These are phyloP conservation scores for Cudoniella acicularis DNA, from an alignment of 495 filamentous ascomycete genomes.

Conservation along the genomic window DNA sequence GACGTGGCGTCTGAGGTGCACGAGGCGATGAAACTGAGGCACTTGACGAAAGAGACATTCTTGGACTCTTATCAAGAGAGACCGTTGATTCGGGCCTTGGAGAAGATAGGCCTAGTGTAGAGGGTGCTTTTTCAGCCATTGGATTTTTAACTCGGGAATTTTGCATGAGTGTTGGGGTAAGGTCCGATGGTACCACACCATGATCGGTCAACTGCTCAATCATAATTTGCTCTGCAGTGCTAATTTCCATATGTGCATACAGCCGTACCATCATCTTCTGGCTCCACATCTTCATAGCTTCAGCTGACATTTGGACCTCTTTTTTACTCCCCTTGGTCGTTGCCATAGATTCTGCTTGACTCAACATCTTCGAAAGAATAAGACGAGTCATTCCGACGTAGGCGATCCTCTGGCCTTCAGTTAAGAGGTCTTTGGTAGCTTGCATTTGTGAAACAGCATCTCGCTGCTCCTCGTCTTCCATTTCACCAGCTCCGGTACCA, in stretches of 20 bases:
- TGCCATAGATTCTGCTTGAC: slow-evolving; percentile 57
- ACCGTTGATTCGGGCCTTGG: slow-evolving; percentile 15
- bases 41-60: slow-evolving; percentile 15
- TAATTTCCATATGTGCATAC: slow-evolving; percentile 96
- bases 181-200: slow-evolving; percentile 78
- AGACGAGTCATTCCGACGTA: slow-evolving; percentile 89
- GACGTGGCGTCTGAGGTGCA: slow-evolving; percentile 15
- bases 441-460: slow-evolving; percentile 88
- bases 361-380: slow-evolving; percentile 71
- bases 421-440: slow-evolving; percentile 92
- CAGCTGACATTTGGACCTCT: slow-evolving; percentile 59
- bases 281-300: slow-evolving; percentile 90
- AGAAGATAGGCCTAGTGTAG: slow-evolving; percentile 5
- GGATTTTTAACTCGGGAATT: slow-evolving; percentile 94
- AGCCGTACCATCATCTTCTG: slow-evolving; percentile 95
- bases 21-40: slow-evolving; percentile 25
- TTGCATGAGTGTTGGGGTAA: slow-evolving; percentile 84
- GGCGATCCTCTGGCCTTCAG: slow-evolving; percentile 91
- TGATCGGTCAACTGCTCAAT: slow-evolving; percentile 95
- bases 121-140: slow-evolving; percentile 51
- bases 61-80: slow-evolving; percentile 6
- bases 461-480: slow-evolving; percentile 76
- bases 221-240: slow-evolving; percentile 89
- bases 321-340: slow-evolving; percentile 58
- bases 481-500: slow-evolving; percentile 47